Evolutionary conservation across 2,329 filamentous ascomycete species (phyloP).

Genomic region (Trichoderma brevicompactum): DNA sequence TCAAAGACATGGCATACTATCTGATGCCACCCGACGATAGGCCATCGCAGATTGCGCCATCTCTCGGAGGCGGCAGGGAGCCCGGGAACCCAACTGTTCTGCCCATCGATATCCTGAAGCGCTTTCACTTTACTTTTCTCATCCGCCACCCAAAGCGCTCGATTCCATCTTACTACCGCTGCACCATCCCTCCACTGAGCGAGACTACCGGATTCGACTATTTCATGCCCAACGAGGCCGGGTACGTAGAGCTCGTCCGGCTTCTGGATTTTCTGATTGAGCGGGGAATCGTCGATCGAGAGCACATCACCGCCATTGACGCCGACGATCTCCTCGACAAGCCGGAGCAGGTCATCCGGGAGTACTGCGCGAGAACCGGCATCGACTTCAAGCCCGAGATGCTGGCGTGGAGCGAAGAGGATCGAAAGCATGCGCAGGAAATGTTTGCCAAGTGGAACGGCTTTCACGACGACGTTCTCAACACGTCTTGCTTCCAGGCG

Average conservation of each 20-base stretch:
- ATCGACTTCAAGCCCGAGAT: conserved; percentile 76
- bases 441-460: conserved; percentile 97
- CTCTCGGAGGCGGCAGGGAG: conserved; percentile 70
- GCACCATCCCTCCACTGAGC: conserved; percentile 85
- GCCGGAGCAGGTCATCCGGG: conserved; percentile 73
- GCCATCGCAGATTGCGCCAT: conserved; percentile 73
- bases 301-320: conserved; percentile 82
- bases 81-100: conserved; percentile 82
- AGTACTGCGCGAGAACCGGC: conserved; percentile 81
- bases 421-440: conserved; percentile 71
- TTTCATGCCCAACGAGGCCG: conserved; percentile 87
- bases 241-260: conserved; percentile 84
- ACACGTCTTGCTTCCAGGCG: conserved; percentile 75
- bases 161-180: conserved; percentile 93
- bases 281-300: conserved; percentile 71
- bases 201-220: conserved; percentile 81
- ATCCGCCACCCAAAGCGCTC: conserved; percentile 93
- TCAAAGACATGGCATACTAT: conserved; percentile 98
- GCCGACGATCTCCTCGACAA: conserved; percentile 92
- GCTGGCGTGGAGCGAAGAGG: conserved; percentile 81
- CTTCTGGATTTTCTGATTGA: conserved; percentile 83
- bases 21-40: conserved; percentile 75
- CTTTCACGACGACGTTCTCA: conserved; percentile 93
- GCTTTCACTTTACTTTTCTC: conserved; percentile 93
- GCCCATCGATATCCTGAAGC: conserved; percentile 71